These are phyloP conservation scores for Buddleja alternifolia DNA, from an alignment of 257 asterid genomes.

Conservation along the genomic window DNA sequence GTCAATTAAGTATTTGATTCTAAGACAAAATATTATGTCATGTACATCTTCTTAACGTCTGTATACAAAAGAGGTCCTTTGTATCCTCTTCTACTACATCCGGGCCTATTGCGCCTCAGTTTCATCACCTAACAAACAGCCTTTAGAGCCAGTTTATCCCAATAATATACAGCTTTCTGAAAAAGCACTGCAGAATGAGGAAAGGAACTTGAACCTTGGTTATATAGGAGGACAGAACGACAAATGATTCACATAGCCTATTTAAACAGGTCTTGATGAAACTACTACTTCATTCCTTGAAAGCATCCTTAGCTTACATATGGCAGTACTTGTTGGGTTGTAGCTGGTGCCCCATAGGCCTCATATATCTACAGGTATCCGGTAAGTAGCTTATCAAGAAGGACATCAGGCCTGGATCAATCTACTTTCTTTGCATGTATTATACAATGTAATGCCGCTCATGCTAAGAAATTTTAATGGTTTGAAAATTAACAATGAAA, in stretches of 20 bases:
- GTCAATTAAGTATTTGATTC: not conserved
- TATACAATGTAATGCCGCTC: conserved; percentile 3
- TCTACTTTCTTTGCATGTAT: conserved; percentile 4
- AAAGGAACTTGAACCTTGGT: not conserved
- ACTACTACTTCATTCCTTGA: conserved; percentile 1
- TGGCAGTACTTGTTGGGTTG: not conserved
- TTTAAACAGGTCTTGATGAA: not conserved
- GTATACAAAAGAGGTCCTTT: not conserved
- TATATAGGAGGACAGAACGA: not conserved
- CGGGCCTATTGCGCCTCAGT: not conserved
- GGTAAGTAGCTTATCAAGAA: too few relatives aligned
- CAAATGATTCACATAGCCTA: not conserved
- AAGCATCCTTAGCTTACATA: not conserved
- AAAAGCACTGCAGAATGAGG: not conserved
- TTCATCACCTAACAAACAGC: not conserved
- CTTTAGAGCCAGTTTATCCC: not conserved
- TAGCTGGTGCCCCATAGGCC: not conserved
- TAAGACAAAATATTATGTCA: not conserved
- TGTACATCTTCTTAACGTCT: not conserved
- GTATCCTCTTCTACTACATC: not conserved
- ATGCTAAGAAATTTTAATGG: conserved; percentile 7
- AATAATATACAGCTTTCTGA: conserved; percentile 1
- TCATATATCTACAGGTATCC: too few relatives aligned
- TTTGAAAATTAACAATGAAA: conserved; percentile 10
- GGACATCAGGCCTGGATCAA: too few relatives aligned